phyloP scores from a whole-genome alignment of 768 basidiomycete genomes.

The Podaxis rugospora region DNA sequence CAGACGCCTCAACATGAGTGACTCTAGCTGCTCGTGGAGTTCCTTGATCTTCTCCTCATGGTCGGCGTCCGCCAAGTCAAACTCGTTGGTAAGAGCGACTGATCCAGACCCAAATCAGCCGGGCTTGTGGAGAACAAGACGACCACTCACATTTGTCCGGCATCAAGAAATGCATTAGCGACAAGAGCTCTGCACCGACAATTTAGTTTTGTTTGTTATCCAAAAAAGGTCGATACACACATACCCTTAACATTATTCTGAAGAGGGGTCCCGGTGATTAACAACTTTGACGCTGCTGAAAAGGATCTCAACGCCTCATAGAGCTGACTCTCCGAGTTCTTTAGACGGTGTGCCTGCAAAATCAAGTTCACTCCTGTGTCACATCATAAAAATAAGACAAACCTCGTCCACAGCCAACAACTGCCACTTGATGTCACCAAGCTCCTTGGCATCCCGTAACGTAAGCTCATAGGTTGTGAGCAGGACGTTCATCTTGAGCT shows the following conservation, averaged over 20 bases:
- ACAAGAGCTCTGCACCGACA: constrained; percentile 68
- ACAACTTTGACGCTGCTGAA: constrained; percentile 83
- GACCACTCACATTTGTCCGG: constrained; percentile 83
- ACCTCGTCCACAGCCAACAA: constrained; percentile 95
- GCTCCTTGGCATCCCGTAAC: constrained; percentile 82
- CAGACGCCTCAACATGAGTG: constrained; percentile 89
- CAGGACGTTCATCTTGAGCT: constrained; percentile 94
- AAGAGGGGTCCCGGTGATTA: constrained; percentile 97
- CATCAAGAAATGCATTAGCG: constrained; percentile 99
- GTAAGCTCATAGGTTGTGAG: constrained; percentile 97
- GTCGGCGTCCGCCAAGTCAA: constrained; percentile 89
- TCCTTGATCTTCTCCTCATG: constrained; percentile 96
- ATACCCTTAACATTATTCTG: constrained; percentile 98
- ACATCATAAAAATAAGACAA: constrained; percentile 16
- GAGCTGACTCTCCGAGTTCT: constrained; percentile 96
- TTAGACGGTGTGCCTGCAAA: constrained; percentile 86
- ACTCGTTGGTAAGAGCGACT: constrained; percentile 94
- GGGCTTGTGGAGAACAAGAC: background rate
- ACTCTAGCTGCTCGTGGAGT: constrained; percentile 87
- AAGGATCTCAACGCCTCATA: constrained; percentile 93
- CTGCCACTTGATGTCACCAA: constrained; percentile 97
- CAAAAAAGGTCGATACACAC: constrained; percentile 16
- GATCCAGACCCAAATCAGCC: constrained; percentile 6
- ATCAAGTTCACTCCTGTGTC: constrained; percentile 14
- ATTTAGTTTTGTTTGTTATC: constrained; percentile 1